Base-by-base conservation (phyloP, 345 rosid genomes). In the Gossypium thurberi region DNA sequence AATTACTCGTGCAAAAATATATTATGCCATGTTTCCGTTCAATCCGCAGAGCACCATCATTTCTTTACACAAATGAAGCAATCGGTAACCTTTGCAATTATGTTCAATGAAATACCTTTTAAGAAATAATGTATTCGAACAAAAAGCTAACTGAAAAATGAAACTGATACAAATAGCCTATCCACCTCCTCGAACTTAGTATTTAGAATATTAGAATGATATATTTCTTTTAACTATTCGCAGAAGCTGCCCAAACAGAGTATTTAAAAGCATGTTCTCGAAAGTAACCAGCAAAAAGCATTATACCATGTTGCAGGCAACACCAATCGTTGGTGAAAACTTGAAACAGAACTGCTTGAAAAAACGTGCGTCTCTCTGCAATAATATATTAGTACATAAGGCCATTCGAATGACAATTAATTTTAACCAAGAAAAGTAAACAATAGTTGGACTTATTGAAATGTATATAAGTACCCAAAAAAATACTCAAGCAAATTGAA, bases 241-340 rank as follows among this genome's bases (percentile, higher is more conserved):
- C 5, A 9, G 17, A 62, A 48, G 65, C 37, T 52, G 61, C 26
- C 48, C 28, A 21, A 25, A 50, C 17, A 67, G 43, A 28, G 48
- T 59, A 26, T 73, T 42, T 51, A 69, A 50, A 53, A 56, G 14
- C 33, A 56, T n/a, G 70, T 12, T 21, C 25, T 8, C 10, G 72
- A 44, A 50, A 47, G 56, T 56, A 33, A 44, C 56, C 18, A 68
- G 71, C 21, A 48, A 25, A 52, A 43, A 33, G 18, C 42, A 50
- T 48, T 81, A 61, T 91, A 91, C 97, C 97, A 91, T 86, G 83
- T 91, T 91, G 62, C 71, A 81, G 7, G 94, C 82, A 84, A 88
- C 79, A 74, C 82, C 81, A 83, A 85, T 69, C n/a, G 69, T 80
- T 20, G 88, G 84, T 69, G 97, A 85, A 81, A 90, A 86, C 87